A percentile compares a stretch with the other conserved stretches of the same genome.
Evolutionary conservation across 2,329 filamentous ascomycete species (phyloP).

Genomic region (Botrytis tulipae): DNA sequence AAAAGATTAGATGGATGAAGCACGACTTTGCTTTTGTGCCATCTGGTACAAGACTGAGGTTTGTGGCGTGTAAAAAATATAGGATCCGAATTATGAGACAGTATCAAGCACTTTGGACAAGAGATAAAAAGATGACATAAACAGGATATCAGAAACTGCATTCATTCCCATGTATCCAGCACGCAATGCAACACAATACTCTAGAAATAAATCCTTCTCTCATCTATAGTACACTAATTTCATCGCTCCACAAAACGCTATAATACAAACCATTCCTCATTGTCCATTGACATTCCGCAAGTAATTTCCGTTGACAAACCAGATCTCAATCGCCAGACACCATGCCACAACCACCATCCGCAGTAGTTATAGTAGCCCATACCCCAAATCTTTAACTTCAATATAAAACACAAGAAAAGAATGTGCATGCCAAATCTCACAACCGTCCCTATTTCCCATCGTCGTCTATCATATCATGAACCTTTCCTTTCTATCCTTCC

Average conservation of each 20-base stretch:
- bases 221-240: not conserved
- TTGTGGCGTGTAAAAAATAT: not conserved
- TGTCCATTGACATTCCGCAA: not conserved
- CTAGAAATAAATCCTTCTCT: not conserved
- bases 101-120: not conserved
- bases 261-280: constrained; percentile 7
- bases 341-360: not conserved
- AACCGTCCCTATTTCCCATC: not conserved
- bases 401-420: constrained; percentile 1
- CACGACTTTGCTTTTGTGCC: not conserved
- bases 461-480: constrained; percentile 10
- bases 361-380: not conserved
- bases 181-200: not conserved
- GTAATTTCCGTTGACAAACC: not conserved
- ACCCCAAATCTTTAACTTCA: not conserved
- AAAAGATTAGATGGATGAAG: not conserved
- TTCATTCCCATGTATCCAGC: not conserved
- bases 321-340: not conserved
- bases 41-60: not conserved
- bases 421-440: not conserved
- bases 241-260: not conserved
- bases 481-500: constrained; percentile 4
- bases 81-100: not conserved
- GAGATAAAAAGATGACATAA: not conserved
- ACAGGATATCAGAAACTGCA: not conserved